Evolutionary conservation across 78 protist species (phyloP).

Genomic region (Dictyostelium brefeldianum): DNA sequence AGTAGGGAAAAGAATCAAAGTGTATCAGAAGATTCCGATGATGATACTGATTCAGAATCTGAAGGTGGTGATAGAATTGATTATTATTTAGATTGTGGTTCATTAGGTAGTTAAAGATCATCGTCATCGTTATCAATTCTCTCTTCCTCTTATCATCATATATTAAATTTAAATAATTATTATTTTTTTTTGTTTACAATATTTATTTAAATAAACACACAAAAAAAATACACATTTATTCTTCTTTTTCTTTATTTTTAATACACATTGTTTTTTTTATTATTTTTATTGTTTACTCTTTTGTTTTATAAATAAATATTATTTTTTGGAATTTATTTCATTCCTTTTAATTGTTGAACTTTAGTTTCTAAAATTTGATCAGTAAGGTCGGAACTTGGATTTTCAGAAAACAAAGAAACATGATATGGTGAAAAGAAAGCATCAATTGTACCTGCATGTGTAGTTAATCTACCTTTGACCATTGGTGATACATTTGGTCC

Average conservation of each 20-base stretch:
- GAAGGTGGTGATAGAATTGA: conserved; percentile 46
- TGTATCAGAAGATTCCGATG: neutral
- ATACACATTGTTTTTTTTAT: neutral
- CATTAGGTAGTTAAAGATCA: conserved; percentile 62
- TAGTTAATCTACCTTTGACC: conserved; percentile 39
- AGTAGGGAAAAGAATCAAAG: conserved; percentile 13
- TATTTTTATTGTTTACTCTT: neutral
- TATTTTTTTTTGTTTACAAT: too few relatives aligned
- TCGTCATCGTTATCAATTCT: too few relatives aligned
- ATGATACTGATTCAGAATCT: conserved; percentile 43
- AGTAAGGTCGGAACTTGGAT: conserved; percentile 28
- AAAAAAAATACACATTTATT: too few relatives aligned
- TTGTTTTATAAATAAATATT: too few relatives aligned
- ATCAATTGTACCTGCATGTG: conserved; percentile 56
- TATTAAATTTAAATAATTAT: too few relatives aligned
- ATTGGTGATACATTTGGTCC: conserved; percentile 58
- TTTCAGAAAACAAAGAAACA: conserved; percentile 28
- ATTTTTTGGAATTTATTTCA: neutral
- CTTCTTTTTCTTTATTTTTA: neutral
- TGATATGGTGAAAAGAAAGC: conserved; percentile 31
- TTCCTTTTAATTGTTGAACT: conserved; percentile 56
- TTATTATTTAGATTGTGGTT: conserved; percentile 62
- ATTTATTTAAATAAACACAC: too few relatives aligned
- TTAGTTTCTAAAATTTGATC: conserved; percentile 23
- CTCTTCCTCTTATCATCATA: too few relatives aligned